Conservation (phyloP, 768 basidiomycete species). For the Suillus alpinus region DNA sequence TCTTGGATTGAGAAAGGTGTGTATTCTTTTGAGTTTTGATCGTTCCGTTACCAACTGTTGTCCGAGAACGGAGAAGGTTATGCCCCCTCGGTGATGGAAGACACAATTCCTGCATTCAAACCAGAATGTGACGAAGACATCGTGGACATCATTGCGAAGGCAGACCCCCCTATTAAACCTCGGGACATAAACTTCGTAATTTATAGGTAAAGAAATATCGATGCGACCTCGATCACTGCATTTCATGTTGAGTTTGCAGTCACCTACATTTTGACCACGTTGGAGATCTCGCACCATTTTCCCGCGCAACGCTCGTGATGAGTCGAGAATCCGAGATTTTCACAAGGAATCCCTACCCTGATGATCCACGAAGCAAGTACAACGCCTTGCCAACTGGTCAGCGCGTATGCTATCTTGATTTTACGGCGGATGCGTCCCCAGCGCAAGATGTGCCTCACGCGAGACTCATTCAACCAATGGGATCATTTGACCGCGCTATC, state of each 20-base stretch:
- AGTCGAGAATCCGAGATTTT: background rate
- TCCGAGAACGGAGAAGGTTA: conserved; percentile 7
- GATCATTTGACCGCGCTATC: conserved; percentile 6
- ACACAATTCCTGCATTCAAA: background rate
- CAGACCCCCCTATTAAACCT: background rate
- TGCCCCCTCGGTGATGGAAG: conserved; percentile 2
- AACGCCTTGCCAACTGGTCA: conserved; percentile 1
- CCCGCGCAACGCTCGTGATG: conserved; percentile 2
- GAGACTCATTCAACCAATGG: conserved; percentile 2
- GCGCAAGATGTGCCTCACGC: background rate
- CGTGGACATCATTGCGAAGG: conserved; percentile 3
- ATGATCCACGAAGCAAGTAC: background rate
- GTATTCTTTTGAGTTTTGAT: background rate
- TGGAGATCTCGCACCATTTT: conserved; percentile 9
- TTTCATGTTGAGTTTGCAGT: background rate
- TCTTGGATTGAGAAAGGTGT: conserved; percentile 9
- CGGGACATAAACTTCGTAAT: conserved; percentile 3
- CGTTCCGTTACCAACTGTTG: background rate
- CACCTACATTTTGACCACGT: conserved; percentile 11
- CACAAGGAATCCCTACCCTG: background rate
- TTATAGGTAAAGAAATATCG: conserved; percentile 1
- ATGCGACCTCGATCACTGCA: background rate
- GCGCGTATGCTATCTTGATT: background rate
- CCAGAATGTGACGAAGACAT: conserved; percentile 3
- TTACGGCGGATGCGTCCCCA: background rate